Evolutionary conservation across 2,329 filamentous ascomycete species (phyloP), one percentile per base, ranked within the genome.

Genomic region (Pseudogymnoascus sp.): DNA sequence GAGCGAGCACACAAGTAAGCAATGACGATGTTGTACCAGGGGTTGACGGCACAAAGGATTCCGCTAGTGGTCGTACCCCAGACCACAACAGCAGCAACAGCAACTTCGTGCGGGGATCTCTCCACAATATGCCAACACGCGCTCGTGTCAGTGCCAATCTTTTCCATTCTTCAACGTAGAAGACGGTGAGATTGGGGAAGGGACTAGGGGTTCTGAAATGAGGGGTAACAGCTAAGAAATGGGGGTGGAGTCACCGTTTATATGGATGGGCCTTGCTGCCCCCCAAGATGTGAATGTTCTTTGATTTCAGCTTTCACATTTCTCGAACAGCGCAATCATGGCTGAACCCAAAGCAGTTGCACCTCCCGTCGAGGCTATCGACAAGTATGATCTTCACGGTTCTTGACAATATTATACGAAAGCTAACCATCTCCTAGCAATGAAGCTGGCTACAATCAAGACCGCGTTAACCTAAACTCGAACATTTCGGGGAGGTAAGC

Each of bases 91-190:
- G 25, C 48, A 57, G 25, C 48, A 57, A 34, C 48, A 19, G n/a
- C 48, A 31, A 57, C 25, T 34, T 8, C 2, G 11, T 57, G 25
- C 34, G 25, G 48, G 48, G n/a, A 57, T 57, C 34, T 57, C 48
- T 57, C 48, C 48, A 57, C 48, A 57, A 57, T 57, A 34, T 57
- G 48, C 34, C 48, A 57, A 57, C 48, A 57, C 25, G 8, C 25
- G 10, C n/a, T 57, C 48, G 48, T 57, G 25, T 19, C 48, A 57
- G 48, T 25, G 48, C 48, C 8, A 57, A 57, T 34, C 48, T 34
- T 57, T 25, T 57, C 48, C 48, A 19, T 34, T 34, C 10, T 31
- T 34, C 34, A 19, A 6, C 10, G 8, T 16, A 57, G 48, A 6
- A 57, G 25, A 13, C 11, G 25, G 48, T 57, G 48, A 57, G 25